Conservation (phyloP, 2,329 filamentous ascomycete species). For the Dothistroma septosporum region DNA sequence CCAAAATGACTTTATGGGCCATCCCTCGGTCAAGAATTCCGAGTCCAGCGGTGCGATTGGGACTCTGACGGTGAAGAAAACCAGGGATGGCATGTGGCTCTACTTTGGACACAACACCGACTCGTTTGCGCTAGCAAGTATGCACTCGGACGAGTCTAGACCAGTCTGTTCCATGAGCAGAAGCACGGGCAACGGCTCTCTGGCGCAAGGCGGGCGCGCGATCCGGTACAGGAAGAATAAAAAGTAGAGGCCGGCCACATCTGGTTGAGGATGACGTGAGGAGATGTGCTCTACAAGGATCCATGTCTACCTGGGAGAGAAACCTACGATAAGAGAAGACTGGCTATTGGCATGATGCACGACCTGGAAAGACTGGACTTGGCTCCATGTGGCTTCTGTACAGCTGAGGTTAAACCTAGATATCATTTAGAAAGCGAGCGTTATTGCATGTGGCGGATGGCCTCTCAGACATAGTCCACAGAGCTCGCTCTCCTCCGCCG, state of each 20-base stretch:
- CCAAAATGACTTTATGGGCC: conserved; percentile 83
- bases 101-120: conserved; percentile 98
- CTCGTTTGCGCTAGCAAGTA: conserved; percentile 76
- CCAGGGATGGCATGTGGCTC: conserved; percentile 68
- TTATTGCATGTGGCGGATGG: too few relatives aligned
- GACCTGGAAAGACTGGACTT: neutral
- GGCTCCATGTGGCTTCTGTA: neutral
- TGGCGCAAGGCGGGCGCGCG: conserved; percentile 29
- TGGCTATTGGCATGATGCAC: neutral
- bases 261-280: neutral
- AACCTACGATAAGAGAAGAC: neutral
- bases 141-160: conserved; percentile 71
- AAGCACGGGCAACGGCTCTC: conserved; percentile 50
- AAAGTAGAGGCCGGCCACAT: neutral
- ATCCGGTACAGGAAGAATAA: conserved; percentile 18
- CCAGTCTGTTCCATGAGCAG: conserved; percentile 88
- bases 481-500: too few relatives aligned
- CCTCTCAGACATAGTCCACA: too few relatives aligned
- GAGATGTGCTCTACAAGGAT: neutral
- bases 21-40: conserved; percentile 77
- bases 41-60: conserved; percentile 84
- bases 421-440: neutral
- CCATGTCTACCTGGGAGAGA: neutral
- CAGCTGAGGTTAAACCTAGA: neutral
- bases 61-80: conserved; percentile 85